These are phyloP conservation scores for Thielaviopsis euricoi DNA, from an alignment of 2,329 filamentous ascomycete species.

Conservation along the genomic window DNA sequence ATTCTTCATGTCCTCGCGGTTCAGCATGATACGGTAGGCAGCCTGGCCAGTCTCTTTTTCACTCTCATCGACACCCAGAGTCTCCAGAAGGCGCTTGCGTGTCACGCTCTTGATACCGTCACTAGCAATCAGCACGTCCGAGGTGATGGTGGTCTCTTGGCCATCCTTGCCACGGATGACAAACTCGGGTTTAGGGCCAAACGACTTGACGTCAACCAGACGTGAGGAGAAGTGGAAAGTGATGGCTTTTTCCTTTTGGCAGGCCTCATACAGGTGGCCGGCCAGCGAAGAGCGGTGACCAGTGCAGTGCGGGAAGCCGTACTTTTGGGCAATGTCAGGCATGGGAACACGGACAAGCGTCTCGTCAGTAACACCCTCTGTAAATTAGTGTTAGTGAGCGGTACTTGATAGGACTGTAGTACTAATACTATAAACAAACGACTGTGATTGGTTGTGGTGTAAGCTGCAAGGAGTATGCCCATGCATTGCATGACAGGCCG, in stretches of 20 bases:
- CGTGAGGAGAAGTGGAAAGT: conserved; percentile 50
- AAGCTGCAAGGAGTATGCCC: no score
- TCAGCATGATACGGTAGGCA: conserved; percentile 64
- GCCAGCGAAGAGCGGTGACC: conserved; percentile 62
- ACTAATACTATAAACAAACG: no score
- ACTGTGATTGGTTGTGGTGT: no score
- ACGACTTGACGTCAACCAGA: conserved; percentile 39
- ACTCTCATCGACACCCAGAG: conserved; percentile 32
- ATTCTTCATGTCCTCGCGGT: conserved; percentile 45
- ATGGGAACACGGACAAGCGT: conserved; percentile 59
- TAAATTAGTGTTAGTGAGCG: not conserved
- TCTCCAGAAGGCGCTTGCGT: conserved; percentile 36
- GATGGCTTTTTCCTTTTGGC: conserved; percentile 43
- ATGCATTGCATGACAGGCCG: no score
- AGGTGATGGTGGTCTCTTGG: conserved; percentile 35
- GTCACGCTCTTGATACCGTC: conserved; percentile 39
- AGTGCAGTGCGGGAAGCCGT: conserved; percentile 64
- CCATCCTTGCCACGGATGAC: conserved; percentile 40
- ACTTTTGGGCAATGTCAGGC: conserved; percentile 47
- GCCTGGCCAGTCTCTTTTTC: conserved; percentile 59
- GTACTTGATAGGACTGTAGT: not conserved
- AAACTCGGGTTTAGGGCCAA: conserved; percentile 42
- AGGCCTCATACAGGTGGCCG: conserved; percentile 52
- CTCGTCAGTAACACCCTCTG: conserved; percentile 48
- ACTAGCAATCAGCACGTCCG: conserved; percentile 34